Evolutionary conservation across 2,329 filamentous ascomycete genomes (phyloP).

Genomic region (Pseudogymnoascus sp.): DNA sequence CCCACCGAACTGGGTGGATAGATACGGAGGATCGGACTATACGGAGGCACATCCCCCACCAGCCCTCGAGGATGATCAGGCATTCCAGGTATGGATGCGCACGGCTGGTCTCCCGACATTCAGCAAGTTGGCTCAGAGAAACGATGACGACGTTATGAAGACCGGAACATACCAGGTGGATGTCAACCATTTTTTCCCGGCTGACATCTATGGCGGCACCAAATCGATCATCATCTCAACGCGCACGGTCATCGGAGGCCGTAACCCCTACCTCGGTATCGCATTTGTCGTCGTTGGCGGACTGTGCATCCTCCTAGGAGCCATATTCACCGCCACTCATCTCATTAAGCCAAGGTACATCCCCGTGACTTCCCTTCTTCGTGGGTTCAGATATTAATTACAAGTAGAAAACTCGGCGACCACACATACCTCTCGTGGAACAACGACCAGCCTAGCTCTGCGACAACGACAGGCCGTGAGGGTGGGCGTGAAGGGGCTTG

Average conservation of each 20-base stretch:
- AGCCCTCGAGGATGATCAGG: constrained; percentile 65
- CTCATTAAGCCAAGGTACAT: constrained; percentile 79
- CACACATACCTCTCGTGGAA: constrained; percentile 98
- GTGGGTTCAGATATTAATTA: constrained; percentile 11
- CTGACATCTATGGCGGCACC: constrained; percentile 69
- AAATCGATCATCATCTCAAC: constrained; percentile 89
- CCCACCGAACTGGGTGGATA: constrained; percentile 74
- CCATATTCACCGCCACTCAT: constrained; percentile 82
- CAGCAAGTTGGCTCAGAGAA: constrained; percentile 83
- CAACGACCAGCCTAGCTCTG: constrained; percentile 53
- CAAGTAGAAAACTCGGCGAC: constrained; percentile 80
- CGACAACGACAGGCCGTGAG: constrained; percentile 50
- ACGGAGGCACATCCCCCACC: constrained; percentile 57
- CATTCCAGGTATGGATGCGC: constrained; percentile 98
- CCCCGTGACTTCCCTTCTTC: not conserved
- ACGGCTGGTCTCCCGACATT: constrained; percentile 90
- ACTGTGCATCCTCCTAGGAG: constrained; percentile 81
- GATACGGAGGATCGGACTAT: constrained; percentile 61
- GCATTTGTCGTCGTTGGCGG: constrained; percentile 92
- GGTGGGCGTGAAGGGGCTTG: constrained; percentile 11
- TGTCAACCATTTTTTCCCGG: constrained; percentile 73
- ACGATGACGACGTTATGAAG: constrained; percentile 60
- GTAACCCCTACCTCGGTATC: constrained; percentile 92
- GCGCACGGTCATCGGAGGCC: constrained; percentile 84
- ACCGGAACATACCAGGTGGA: constrained; percentile 67